Evolutionary conservation across 768 basidiomycete species (phyloP), one percentile per base, ranked within the genome.

Genomic region (Pleurotus tuoliensis): DNA sequence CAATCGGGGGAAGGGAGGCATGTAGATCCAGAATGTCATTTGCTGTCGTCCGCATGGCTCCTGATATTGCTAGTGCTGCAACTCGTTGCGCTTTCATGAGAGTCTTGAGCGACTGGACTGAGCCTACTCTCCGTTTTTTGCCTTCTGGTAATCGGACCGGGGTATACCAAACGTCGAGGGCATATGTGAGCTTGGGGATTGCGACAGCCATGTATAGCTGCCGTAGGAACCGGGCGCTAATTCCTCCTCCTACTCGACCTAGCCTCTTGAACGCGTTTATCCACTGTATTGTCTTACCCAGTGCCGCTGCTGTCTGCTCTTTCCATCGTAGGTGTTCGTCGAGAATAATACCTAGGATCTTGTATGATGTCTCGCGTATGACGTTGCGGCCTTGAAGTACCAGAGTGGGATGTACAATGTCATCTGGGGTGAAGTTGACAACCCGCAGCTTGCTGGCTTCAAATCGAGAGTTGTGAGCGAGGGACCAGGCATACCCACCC

Each of bases 291-390:
- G 38, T 43, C 7, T 52, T 52, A 5, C 49, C 37, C 3, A 52
- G 30, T 46, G 65, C 64, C 58, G 24, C 39, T 2, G 59, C 46
- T 4, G 38, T 34, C 6, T 66, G 63, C 1, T 43, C 46, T 3
- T 45, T 60, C 58, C 61, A 67, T 0, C 25, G 1, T 1, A 66
- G 54, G 37, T 66, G 47, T 15, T 56, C 48, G 50, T 73, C 62
- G 0, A 71, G 27, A 7, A 63, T 43, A 0, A 71, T 58, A 0
- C 71, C 71, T 0, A 73, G 63, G 55, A 67, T 68, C 37, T 67
- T 69, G 60, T 58, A 60, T n/a, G 20, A 41, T 11, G 56, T 37
- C 1, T 56, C 58, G 7, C 56, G 56, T 16, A 62, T 34, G 2
- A 69, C 57, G 9, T 47, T 30, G 2, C 37, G 41, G 9, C 57